Percentiles rank a stretch among this genome's conserved stretches.
These are phyloP conservation scores for Escallonia rubra DNA, from an alignment of 129 eudicot genomes.

Conservation along the genomic window DNA sequence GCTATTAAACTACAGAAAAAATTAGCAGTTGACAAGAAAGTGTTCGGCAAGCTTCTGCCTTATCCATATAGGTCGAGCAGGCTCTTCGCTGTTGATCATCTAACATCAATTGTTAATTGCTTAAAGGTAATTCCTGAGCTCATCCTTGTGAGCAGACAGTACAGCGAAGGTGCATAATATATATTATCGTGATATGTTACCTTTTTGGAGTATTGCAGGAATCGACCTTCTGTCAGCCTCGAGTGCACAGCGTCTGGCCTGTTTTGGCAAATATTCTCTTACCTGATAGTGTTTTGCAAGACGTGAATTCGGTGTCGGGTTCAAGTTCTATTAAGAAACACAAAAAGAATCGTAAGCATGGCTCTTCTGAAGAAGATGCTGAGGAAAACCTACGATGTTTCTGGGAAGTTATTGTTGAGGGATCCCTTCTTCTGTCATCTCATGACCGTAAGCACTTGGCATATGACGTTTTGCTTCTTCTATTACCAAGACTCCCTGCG, in stretches of 20 bases:
- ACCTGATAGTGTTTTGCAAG: constrained; percentile 52
- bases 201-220: constrained; percentile 46
- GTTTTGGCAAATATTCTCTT: constrained; percentile 51
- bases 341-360: constrained; percentile 69
- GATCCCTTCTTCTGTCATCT: constrained; percentile 70
- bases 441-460: constrained; percentile 97
- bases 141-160: neutral
- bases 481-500: constrained; percentile 81
- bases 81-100: constrained; percentile 57
- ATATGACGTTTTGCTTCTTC: constrained; percentile 68
- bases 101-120: constrained; percentile 65
- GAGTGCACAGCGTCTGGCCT: constrained; percentile 90
- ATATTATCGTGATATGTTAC: neutral
- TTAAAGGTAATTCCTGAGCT: constrained; percentile 49
- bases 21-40: constrained; percentile 43
- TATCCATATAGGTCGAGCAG: constrained; percentile 50
- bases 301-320: constrained; percentile 46
- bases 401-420: constrained; percentile 72
- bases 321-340: constrained; percentile 58
- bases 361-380: constrained; percentile 64
- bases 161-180: no score
- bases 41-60: constrained; percentile 71
- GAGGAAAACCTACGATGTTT: constrained; percentile 58
- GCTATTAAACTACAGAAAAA: constrained; percentile 73
- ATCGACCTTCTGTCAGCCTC: constrained; percentile 95